Percentiles rank a stretch among this genome's conserved stretches.
phyloP scores from a whole-genome alignment of 371 early-diverging fungal genomes.

The Mucor circinelloides region DNA sequence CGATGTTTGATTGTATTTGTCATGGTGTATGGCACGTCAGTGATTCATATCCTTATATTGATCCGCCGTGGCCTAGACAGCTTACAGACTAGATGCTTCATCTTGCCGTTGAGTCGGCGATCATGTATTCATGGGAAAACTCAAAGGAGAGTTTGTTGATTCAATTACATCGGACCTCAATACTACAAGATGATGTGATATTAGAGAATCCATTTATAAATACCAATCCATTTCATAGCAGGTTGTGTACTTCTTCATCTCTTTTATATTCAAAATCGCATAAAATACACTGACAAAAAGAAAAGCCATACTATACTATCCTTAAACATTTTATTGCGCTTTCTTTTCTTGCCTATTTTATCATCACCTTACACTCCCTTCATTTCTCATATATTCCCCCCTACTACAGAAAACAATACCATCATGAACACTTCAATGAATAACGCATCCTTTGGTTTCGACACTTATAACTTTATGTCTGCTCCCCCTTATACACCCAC shows the following conservation, averaged over 20 bases:
- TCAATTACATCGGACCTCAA: background rate
- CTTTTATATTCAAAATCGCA: background rate
- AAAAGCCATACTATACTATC: background rate
- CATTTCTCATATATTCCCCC: background rate
- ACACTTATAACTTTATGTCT: background rate
- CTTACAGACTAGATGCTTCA: background rate
- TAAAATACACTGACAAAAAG: background rate
- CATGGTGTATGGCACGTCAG: background rate
- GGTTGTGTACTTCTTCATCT: background rate
- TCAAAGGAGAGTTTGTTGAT: background rate
- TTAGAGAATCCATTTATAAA: background rate
- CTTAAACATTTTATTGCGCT: background rate
- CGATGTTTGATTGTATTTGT: background rate
- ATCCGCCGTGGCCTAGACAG: background rate
- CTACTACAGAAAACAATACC: background rate
- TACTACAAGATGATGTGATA: background rate
- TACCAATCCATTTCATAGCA: background rate
- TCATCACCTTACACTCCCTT: background rate
- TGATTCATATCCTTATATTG: background rate
- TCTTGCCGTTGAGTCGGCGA: background rate
- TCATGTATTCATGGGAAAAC: background rate
- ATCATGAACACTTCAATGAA: background rate
- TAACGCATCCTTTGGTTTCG: background rate
- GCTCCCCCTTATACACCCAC: background rate
- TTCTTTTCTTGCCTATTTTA: background rate